A percentile compares a stretch with the other conserved stretches of the same genome.
Evolutionary conservation across 1,284 basidiomycete genomes (phyloP).

Genomic region (Moniliophthora roreri): DNA sequence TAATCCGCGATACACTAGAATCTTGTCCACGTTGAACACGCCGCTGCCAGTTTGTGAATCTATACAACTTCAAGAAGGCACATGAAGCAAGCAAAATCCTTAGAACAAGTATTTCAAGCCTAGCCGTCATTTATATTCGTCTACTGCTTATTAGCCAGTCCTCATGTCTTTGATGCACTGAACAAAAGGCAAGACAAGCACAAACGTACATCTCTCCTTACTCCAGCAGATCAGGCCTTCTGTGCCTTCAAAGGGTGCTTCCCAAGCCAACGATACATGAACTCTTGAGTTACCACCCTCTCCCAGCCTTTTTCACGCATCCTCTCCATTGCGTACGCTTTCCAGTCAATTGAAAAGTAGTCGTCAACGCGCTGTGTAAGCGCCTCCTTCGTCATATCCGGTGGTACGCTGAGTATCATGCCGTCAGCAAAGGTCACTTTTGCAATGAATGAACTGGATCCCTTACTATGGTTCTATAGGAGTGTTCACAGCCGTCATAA

Average conservation of each 20-base stretch:
- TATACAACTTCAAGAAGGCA: no score
- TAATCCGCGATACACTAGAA: no score
- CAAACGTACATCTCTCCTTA: no score
- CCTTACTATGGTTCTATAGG: constrained; percentile 10
- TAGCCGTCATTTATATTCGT: no score
- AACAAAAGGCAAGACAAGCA: no score
- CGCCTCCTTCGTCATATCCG: constrained; percentile 8
- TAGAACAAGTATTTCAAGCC: no score
- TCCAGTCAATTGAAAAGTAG: constrained; percentile 11
- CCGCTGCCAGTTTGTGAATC: no score
- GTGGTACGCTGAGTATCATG: background rate
- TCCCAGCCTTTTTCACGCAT: constrained; percentile 4
- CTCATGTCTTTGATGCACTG: no score
- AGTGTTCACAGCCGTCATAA: constrained; percentile 7
- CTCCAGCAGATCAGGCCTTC: no score
- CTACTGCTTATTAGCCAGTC: no score
- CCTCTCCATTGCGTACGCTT: background rate
- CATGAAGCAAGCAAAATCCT: no score
- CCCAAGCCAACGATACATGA: constrained; percentile 3
- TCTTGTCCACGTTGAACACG: no score
- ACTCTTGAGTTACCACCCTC: constrained; percentile 2
- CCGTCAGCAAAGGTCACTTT: background rate
- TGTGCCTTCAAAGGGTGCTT: background rate
- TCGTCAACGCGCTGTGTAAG: constrained; percentile 3
- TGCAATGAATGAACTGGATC: background rate